Base-by-base conservation (phyloP, 2,329 filamentous ascomycete genomes). In the Epichloe scottii region DNA sequence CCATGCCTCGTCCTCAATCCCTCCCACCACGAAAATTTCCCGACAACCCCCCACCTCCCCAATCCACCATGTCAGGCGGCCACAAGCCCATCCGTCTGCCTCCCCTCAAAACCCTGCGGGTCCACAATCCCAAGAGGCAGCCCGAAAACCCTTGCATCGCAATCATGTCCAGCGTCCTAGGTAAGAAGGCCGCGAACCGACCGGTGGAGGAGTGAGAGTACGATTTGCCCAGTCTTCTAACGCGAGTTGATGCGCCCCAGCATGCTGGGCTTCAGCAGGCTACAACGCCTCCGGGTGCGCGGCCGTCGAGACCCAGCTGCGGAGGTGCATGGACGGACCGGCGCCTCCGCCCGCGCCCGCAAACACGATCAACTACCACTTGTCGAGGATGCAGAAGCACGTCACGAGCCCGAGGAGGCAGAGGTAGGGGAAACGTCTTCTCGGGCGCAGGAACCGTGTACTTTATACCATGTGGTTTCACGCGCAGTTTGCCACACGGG, bases 291-390 rank as follows among this genome's bases (percentile, higher is more conserved):
- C 73, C 12, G 79, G 79, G 38, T 84, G 81, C 64, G 72, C 73
- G 23, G 71, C 73, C 41, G 63, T 84, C 57, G 81, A 84, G 67
- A 73, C 74, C 51, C 73, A 79, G 49, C 71, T 86, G 53, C 76
- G 82, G 30, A 67, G 69, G 34, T 86, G 82, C 70, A 95, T 96
- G 89, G 91, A 97, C 72, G 78, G 78, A 51, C 82, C 84, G 55
- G 81, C 62, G 74, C 74, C 66, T 53, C 60, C 69, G 42, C 60
- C 68, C 12, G 63, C 67, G 48, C 62, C 66, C 34, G 79, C 80
- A 65, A 88, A 84, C 72, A 91, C 82, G 67, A 89, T 97, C 79
- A 97, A 97, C 71, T 90, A 90, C 75, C 90, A 96, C 66, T 74
- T 97, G 42, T 78, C 79, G 58, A 81, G 93, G 74, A 94, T 74